A percentile compares a stretch with the other conserved stretches of the same genome.
phyloP scores from a whole-genome alignment of 305 asterid species.

The Lippia alba region DNA sequence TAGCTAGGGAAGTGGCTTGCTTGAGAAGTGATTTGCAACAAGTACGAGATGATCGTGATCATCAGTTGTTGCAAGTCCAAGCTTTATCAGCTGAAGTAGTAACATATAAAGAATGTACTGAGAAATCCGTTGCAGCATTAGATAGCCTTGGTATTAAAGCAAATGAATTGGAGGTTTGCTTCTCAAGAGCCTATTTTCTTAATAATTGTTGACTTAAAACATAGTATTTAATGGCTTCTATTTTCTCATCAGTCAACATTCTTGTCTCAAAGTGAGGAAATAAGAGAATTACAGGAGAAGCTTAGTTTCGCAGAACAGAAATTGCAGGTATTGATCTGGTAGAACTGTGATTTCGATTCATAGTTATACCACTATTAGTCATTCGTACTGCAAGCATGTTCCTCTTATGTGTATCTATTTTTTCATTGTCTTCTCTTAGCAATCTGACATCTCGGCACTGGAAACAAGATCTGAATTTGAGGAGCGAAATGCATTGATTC shows the following conservation, averaged over 20 bases:
- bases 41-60: conserved; percentile 87
- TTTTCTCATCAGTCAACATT: conserved; percentile 63
- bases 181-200: conserved; percentile 20
- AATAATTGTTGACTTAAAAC: conserved; percentile 12
- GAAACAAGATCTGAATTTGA: conserved; percentile 75
- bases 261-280: conserved; percentile 65
- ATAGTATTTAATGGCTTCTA: not conserved
- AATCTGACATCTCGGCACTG: conserved; percentile 67
- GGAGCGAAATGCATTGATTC: conserved; percentile 56
- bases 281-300: conserved; percentile 72
- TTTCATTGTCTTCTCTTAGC: conserved; percentile 40
- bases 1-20: conserved; percentile 72
- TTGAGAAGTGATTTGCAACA: conserved; percentile 77
- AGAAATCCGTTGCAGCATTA: conserved; percentile 60
- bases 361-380: not conserved
- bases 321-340: conserved; percentile 56
- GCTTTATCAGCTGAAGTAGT: conserved; percentile 59
- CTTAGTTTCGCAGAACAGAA: conserved; percentile 69
- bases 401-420: conserved; percentile 9
- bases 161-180: conserved; percentile 71
- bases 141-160: conserved; percentile 57
- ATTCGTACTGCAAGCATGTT: not conserved
- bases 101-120: conserved; percentile 66
- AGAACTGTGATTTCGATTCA: conserved; percentile 18
- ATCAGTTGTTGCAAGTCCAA: conserved; percentile 59